A percentile compares a stretch with the other conserved stretches of the same genome.
Evolutionary conservation across 2,329 filamentous ascomycete genomes (phyloP).

Genomic region (Pestalotiopsis sp.): DNA sequence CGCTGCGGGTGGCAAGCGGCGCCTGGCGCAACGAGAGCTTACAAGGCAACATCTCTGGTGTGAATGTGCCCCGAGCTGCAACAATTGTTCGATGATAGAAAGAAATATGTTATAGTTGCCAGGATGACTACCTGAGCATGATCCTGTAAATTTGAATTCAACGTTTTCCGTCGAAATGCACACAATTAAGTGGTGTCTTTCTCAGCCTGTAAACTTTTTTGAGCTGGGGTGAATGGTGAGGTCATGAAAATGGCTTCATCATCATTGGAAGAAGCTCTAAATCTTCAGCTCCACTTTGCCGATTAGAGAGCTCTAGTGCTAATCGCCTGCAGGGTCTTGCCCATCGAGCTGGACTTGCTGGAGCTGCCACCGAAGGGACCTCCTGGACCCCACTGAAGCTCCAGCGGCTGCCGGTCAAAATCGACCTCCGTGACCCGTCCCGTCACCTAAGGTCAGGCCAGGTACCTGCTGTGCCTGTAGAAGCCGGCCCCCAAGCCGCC

Average conservation of each 20-base stretch:
- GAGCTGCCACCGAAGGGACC: neutral
- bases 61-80: neutral
- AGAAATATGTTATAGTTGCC: too few species aligned
- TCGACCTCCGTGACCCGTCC: slow-evolving; percentile 13
- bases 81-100: neutral
- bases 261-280: slow-evolving; percentile 15
- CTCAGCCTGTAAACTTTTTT: neutral
- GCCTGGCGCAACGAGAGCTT: slow-evolving; percentile 24
- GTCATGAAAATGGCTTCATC: slow-evolving; percentile 16
- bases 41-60: slow-evolving; percentile 9
- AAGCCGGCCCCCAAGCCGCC: neutral
- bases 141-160: neutral
- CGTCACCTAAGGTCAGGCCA: too few species aligned
- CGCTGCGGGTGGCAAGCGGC: slow-evolving; percentile 21
- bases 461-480: neutral
- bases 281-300: slow-evolving; percentile 4
- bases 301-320: neutral
- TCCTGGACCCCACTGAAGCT: neutral
- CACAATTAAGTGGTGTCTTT: slow-evolving; percentile 17
- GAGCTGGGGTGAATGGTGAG: slow-evolving; percentile 9
- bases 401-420: slow-evolving; percentile 16
- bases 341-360: neutral
- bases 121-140: neutral
- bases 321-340: neutral
- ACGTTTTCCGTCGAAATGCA: neutral